Base-by-base conservation (phyloP, 257 asterid genomes). In the Thymus quinquecostatus region DNA sequence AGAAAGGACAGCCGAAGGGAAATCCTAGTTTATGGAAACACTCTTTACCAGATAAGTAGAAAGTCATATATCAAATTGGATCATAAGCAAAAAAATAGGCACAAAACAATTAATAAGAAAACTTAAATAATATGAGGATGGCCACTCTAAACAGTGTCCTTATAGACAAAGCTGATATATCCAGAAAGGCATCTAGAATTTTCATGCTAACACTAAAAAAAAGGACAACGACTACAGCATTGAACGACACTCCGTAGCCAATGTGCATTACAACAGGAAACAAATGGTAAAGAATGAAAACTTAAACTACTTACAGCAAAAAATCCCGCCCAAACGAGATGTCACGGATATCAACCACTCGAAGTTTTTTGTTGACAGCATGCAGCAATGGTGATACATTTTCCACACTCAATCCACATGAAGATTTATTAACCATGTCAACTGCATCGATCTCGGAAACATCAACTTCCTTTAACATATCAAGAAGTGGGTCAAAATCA, bases 391-490 rank as follows among this genome's bases (percentile, higher is more conserved):
- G 44, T 34, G 91, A 80, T 47, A 88, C 92, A 69, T 81, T 56
- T 77, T 83, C 90, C 75, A 84, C 94, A 63, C 77, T 82, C 71
- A 92, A 75, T 70, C 67, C 80, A 82, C 98, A 87, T 69, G 91
- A 70, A 49, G 86, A 84, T 79, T 77, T 83, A 80, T 88, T 88
- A 50, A 86, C 81, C 56, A 92, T 64, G 87, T 90, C 98, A 72
- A 90, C 96, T 41, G 95, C 96, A 73, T 92, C 95, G 64, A 92
- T 86, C 80, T 92, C 97, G 11, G 97, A 90, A 74, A 60, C 65
- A 77, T 90, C 93, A 63, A 86, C 79, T 64, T 86, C 88, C 77
- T 54, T 81, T 54, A 92, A 79, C 60, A 90, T 83, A 41, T 82
- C 86, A 53, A 76, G 85, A 80, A 92, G 89, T 69, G 98, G 91